Base-by-base conservation (phyloP, 352 stramenopile species). In the Globisporangium middletonii region DNA sequence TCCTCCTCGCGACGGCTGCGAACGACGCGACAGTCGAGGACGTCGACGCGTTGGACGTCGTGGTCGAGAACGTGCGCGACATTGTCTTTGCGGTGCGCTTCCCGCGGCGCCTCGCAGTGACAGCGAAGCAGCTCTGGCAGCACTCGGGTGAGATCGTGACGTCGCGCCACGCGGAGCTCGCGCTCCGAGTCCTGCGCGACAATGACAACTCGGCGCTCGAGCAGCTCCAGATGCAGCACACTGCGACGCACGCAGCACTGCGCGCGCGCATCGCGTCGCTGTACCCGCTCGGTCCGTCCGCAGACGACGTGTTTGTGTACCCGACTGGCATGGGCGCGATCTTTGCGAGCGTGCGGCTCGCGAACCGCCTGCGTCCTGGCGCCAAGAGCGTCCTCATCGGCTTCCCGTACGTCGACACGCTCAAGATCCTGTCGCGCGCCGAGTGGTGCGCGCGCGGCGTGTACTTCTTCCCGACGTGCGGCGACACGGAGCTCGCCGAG, bases 401-500 rank as follows among this genome's bases (percentile, higher is more conserved):
- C 7, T 98, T 98, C 64, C 89, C 93, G 0, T 98, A 98, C 67
- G 68, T 97, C 41, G 93, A 98, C 71, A 96, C 93, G 7, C 73
- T 97, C 50, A 98, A 98, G 73, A 86, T 98, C 53, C 72, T 94
- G 51, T 79, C 87, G 52, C 79, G 91, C 35, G 64, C 68, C n/a
- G 85, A 97, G 69, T 95, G 89, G 73, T 95, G 86, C 68, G 52
- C 73, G 3, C 73, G 67, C 15, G 90, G 91, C 8, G 86, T 96
- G 8, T 74, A 94, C 54, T 98, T 98, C 65, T 97, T 97, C 71
- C 86, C 90, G 0, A 73, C 74, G 2, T 85, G 85, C 7, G 75
- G 87, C 55, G 83, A 88, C 33, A 62, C 76, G 37, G 70, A 81
- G 57, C 69, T 89, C 54, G 9, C 72, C 18, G 62, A 86, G 58